Conservation (phyloP, 306 rosid species). For the Quercus alba region DNA sequence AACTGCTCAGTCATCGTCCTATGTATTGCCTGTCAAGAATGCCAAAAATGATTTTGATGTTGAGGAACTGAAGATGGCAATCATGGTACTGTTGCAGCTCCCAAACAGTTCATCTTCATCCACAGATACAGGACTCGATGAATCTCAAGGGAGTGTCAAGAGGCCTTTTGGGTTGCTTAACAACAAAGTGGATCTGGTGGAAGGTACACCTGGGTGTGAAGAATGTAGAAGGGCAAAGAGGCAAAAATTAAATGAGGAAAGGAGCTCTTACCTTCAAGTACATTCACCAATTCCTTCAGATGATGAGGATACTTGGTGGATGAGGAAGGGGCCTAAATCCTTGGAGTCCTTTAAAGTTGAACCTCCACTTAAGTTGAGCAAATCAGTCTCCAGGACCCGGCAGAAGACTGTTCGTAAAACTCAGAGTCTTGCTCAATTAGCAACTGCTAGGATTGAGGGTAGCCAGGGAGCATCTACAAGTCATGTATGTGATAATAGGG, state of each 20-base stretch:
- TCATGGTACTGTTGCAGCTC: constrained; percentile 58
- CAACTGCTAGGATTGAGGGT: constrained; percentile 90
- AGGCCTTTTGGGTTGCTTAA: constrained; percentile 41
- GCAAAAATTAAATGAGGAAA: constrained; percentile 71
- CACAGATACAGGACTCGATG: constrained; percentile 46
- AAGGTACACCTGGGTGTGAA: constrained; percentile 90
- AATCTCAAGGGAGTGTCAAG: constrained; percentile 53
- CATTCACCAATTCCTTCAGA: constrained; percentile 53
- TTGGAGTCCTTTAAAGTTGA: constrained; percentile 68
- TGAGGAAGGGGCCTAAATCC: constrained; percentile 70
- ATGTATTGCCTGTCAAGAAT: constrained; percentile 36
- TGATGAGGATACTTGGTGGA: constrained; percentile 89
- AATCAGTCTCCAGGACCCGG: constrained; percentile 68
- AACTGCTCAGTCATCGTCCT: constrained; percentile 30
- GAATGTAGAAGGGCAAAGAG: constrained; percentile 86
- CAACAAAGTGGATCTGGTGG: constrained; percentile 60
- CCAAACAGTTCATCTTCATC: constrained; percentile 44
- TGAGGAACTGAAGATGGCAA: constrained; percentile 75
- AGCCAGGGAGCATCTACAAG: constrained; percentile 98
- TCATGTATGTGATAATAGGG: constrained; percentile 83
- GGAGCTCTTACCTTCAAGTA: constrained; percentile 53
- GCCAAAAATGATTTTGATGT: constrained; percentile 44
- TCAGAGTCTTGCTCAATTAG: constrained; percentile 83
- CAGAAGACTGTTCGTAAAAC: constrained; percentile 75
- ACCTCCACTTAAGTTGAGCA: constrained; percentile 58